Conservation (phyloP, 805 yeast genomes). For the Ogataea philodendri region DNA sequence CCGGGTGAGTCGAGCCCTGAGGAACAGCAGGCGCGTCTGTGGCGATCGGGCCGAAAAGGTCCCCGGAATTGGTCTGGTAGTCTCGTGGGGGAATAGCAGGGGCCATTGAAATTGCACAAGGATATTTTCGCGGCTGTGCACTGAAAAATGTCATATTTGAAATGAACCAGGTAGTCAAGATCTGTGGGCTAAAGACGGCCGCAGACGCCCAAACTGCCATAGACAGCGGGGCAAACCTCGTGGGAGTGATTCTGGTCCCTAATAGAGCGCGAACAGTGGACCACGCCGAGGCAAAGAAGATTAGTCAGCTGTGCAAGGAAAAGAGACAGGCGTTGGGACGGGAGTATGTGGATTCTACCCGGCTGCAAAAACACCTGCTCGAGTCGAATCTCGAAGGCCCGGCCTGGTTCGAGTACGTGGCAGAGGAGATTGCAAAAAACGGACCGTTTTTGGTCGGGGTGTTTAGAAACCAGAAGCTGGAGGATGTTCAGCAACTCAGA, state of each 20-base stretch:
- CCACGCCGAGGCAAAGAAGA: conserved; percentile 42
- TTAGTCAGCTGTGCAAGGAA: conserved; percentile 36
- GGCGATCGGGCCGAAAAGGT: conserved; percentile 25
- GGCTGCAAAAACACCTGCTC: conserved; percentile 26
- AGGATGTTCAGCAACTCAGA: conserved; percentile 50
- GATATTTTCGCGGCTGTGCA: conserved; percentile 8
- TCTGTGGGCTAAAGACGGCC: conserved; percentile 74
- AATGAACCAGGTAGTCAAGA: conserved; percentile 54
- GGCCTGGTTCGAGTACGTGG: conserved; percentile 36
- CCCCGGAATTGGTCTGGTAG: conserved; percentile 14
- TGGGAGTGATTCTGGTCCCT: conserved; percentile 90
- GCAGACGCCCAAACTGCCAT: conserved; percentile 75
- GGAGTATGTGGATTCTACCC: conserved; percentile 24
- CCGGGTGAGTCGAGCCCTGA: conserved; percentile 47
- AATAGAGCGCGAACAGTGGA: conserved; percentile 69
- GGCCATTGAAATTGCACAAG: conserved; percentile 8
- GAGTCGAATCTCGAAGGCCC: conserved; percentile 24
- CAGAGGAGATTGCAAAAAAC: conserved; percentile 26
- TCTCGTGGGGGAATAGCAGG: conserved; percentile 30
- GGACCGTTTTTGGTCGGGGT: conserved; percentile 88
- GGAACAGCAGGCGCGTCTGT: conserved; percentile 19
- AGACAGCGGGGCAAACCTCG: conserved; percentile 64
- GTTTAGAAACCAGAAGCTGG: conserved; percentile 74
- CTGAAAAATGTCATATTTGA: not conserved
- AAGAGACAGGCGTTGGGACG: conserved; percentile 22